A percentile compares a stretch with the other conserved stretches of the same genome.
Evolutionary conservation across 768 basidiomycete species (phyloP).

Genomic region (Gymnopilus junonius): DNA sequence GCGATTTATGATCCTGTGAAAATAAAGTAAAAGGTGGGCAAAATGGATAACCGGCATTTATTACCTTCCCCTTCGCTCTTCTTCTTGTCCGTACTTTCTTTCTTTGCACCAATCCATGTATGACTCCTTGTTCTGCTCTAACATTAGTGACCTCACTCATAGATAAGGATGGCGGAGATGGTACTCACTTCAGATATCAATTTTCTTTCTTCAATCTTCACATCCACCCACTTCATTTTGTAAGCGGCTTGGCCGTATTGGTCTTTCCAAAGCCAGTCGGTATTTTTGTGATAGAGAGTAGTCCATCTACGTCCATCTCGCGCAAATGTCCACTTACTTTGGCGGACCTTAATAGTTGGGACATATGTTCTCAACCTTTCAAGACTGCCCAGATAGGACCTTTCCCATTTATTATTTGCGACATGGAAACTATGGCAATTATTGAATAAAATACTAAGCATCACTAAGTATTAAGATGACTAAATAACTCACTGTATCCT

Average conservation of each 20-base stretch:
- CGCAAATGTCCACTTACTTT: background rate
- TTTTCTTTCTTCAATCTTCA: background rate
- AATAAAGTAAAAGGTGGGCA: background rate
- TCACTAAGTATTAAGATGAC: background rate
- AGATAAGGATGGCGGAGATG: background rate
- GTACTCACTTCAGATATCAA: background rate
- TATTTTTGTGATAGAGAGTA: background rate
- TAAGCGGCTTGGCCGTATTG: background rate
- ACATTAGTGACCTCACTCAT: background rate
- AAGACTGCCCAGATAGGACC: background rate
- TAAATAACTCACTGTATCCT: background rate
- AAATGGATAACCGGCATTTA: background rate
- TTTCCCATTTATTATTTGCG: background rate
- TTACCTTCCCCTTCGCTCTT: background rate
- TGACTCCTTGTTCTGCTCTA: background rate
- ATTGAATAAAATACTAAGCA: no score
- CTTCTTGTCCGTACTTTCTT: background rate
- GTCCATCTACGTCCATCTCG: background rate
- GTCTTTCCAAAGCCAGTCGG: background rate
- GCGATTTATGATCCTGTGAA: background rate
- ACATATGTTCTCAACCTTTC: background rate
- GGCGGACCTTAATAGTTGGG: background rate
- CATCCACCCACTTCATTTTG: background rate
- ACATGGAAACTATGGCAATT: background rate
- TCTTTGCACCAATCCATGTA: background rate